phyloP scores from a whole-genome alignment of 768 basidiomycete genomes.

The Lyophyllum shimeji region DNA sequence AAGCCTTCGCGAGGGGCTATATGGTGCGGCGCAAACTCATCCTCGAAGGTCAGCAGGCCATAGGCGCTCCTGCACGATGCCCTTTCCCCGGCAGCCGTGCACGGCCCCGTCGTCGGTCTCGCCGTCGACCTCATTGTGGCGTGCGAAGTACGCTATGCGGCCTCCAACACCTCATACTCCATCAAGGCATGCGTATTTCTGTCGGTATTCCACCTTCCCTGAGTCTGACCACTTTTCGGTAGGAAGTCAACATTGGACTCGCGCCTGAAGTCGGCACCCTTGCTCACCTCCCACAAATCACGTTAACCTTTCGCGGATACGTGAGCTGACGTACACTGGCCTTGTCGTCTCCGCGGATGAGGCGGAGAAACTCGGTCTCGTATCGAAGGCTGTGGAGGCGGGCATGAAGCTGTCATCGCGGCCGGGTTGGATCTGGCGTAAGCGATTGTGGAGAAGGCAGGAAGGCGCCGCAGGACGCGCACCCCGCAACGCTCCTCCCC shows the following conservation, averaged over 20 bases:
- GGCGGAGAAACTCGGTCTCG: slow-evolving; percentile 67
- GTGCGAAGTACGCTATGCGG: slow-evolving; percentile 79
- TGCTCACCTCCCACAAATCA: slow-evolving; percentile 76
- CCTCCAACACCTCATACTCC: slow-evolving; percentile 58
- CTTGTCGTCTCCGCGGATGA: slow-evolving; percentile 68
- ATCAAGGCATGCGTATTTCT: slow-evolving; percentile 59
- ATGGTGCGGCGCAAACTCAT: slow-evolving; percentile 49
- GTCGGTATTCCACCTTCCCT: slow-evolving; percentile 27
- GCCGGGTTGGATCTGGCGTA: slow-evolving; percentile 67
- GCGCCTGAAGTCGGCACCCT: slow-evolving; percentile 89
- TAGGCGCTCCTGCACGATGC: slow-evolving; percentile 65
- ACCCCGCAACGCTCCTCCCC: no score
- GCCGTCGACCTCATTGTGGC: slow-evolving; percentile 73
- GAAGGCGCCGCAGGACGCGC: no score
- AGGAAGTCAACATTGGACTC: slow-evolving; percentile 87
- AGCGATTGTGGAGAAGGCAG: slow-evolving; percentile 67
- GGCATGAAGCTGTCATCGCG: slow-evolving; percentile 60
- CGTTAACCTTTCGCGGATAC: slow-evolving; percentile 71
- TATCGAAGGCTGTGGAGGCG: slow-evolving; percentile 74
- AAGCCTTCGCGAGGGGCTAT: slow-evolving; percentile 55
- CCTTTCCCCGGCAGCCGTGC: slow-evolving; percentile 79
- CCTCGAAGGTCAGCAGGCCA: slow-evolving; percentile 64
- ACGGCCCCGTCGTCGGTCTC: slow-evolving; percentile 74
- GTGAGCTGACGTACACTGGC: slow-evolving; percentile 77
- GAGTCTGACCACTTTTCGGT: slow-evolving; percentile 42